Evolutionary conservation across 208 protist species (phyloP), one percentile per base, ranked within the genome.

Genomic region (Trypanosoma mega): DNA sequence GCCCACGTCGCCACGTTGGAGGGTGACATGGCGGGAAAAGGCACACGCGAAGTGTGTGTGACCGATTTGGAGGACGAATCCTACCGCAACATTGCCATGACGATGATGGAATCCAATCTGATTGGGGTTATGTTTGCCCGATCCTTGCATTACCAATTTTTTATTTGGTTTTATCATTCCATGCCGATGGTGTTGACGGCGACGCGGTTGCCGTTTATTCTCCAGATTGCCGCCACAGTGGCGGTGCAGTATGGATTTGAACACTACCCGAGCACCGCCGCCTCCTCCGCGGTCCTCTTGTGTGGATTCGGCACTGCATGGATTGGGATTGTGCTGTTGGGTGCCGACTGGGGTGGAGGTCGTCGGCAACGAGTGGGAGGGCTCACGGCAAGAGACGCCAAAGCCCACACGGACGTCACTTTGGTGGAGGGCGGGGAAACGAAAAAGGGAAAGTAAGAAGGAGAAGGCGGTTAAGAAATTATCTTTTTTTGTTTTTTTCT

Each of bases 101-200:
- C 88, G 0, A 37, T 98, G 26, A 81, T 98, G 43, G 76, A 84
- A 56, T 86, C 74, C 18, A 98, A 97, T 68, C 71, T 97, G 14
- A 81, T 97, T 51, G 97, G 95, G 18, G 76, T 98, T 29, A 66
- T 81, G 12, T 94, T 92, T 52, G 61, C 83, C 5, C 78, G 94
- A 34, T 79, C 79, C 3, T 36, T 98, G n/a, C 95, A 98, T 66
- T 98, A 92, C 63, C 94, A 98, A 80, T 98, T 98, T 66, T 90
- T 96, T 52, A 56, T 68, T 11, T 98, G 93, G 89, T 98, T 97
- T 74, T 95, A 88, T 64, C 85, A 96, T 57, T 68, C 68, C 5
- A 43, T 97, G 8, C 90, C 92, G 6, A 76, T 97, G n/a, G 55
- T 82, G 20, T 60, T 85, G 20, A 62, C 61, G 44, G 76, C 62